phyloP scores from a whole-genome alignment of 2,329 filamentous ascomycete species.

The Trichophyton benhamiae region DNA sequence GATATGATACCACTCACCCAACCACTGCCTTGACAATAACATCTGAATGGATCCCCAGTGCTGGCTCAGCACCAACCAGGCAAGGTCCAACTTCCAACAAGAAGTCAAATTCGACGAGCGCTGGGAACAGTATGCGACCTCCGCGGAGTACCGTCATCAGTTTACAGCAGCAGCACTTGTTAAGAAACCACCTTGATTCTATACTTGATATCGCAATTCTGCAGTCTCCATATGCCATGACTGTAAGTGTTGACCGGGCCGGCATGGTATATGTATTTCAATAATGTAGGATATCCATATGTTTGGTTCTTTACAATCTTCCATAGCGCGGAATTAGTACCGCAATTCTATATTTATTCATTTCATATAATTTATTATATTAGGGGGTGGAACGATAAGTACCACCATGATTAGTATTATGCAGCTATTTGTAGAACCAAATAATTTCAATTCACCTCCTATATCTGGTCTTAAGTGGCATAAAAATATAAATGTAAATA shows the following conservation, averaged over 20 bases:
- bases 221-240: conserved; percentile 84
- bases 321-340: too few relatives aligned
- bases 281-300: conserved; percentile 22
- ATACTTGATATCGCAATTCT: conserved; percentile 80
- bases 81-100: conserved; percentile 20
- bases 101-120: conserved; percentile 26
- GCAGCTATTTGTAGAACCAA: too few relatives aligned
- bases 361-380: not conserved
- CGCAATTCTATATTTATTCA: not conserved
- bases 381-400: not conserved
- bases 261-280: conserved; percentile 80
- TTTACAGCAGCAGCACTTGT: conserved; percentile 70
- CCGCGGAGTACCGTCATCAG: conserved; percentile 75
- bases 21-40: conserved; percentile 53
- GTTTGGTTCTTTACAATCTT: too few relatives aligned
- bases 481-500: not conserved
- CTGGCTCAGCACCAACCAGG: conserved; percentile 19
- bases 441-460: not conserved
- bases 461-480: not conserved
- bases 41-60: conserved; percentile 47
- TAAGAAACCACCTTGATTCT: conserved; percentile 76
- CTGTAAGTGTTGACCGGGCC: conserved; percentile 75
- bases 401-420: too few relatives aligned
- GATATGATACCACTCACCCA: conserved; percentile 54
- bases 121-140: conserved; percentile 32